Conservation (phyloP, 805 yeast genomes). For the Spathaspora sp. region DNA sequence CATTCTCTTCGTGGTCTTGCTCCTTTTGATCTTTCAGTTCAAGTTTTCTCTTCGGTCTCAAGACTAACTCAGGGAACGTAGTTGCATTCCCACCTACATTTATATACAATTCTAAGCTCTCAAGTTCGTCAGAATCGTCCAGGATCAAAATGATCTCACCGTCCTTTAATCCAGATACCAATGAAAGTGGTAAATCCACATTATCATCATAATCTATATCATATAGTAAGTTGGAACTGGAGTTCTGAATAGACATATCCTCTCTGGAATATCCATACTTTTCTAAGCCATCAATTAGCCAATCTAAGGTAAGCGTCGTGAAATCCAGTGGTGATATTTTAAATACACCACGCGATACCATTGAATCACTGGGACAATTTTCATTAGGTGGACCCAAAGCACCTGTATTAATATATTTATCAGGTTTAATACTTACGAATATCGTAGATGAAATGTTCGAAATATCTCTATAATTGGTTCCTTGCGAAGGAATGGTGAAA, state of each 20-base stretch:
- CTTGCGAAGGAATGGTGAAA: constrained; percentile 23
- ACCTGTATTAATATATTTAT: constrained; percentile 65
- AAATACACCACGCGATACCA: constrained; percentile 49
- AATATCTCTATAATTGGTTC: constrained; percentile 24
- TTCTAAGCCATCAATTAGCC: constrained; percentile 49
- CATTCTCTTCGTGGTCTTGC: constrained; percentile 8
- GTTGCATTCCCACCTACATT: constrained; percentile 13
- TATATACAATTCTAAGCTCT: constrained; percentile 61
- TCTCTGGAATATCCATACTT: constrained; percentile 49
- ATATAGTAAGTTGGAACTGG: constrained; percentile 60
- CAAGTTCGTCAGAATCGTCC: constrained; percentile 73
- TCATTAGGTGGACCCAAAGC: constrained; percentile 59
- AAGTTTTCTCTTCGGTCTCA: constrained; percentile 12
- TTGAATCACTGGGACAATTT: constrained; percentile 66
- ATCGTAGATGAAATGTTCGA: constrained; percentile 24
- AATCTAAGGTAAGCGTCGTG: constrained; percentile 35
- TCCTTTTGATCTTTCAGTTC: constrained; percentile 3
- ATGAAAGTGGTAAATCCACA: constrained; percentile 29
- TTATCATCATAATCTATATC: constrained; percentile 91
- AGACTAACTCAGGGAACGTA: constrained; percentile 10
- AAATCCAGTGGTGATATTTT: constrained; percentile 24
- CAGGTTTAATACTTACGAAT: constrained; percentile 44
- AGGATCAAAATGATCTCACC: constrained; percentile 69
- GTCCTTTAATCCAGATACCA: constrained; percentile 39
- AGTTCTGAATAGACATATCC: constrained; percentile 58